Evolutionary conservation across 164 flowering plant genomes (phyloP).

Genomic region (Magnolia sinica): DNA sequence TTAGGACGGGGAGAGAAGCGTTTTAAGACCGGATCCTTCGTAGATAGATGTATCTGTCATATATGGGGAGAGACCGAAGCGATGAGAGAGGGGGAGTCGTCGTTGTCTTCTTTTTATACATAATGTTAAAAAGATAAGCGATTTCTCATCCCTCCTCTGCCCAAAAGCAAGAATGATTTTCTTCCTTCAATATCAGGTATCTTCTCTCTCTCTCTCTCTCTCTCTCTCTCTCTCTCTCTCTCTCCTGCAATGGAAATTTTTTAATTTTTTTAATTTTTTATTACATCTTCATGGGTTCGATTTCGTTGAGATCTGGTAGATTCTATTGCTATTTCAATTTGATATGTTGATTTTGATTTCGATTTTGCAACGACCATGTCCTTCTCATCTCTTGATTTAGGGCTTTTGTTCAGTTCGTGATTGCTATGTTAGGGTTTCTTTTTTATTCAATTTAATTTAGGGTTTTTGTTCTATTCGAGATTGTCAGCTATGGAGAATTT

Average conservation of each 20-base stretch:
- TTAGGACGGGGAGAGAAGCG: neutral
- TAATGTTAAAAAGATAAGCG: neutral
- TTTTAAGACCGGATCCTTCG: neutral
- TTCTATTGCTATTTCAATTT: neutral
- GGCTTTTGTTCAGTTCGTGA: neutral
- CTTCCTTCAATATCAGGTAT: neutral
- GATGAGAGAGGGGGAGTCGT: neutral
- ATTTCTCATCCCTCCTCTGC: neutral
- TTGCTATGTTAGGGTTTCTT: neutral
- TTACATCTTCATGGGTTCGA: neutral
- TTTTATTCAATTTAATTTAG: neutral
- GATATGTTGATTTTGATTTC: neutral
- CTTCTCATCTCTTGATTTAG: neutral
- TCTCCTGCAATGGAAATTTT: neutral
- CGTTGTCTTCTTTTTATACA: neutral
- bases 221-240: neutral
- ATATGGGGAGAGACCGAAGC: neutral
- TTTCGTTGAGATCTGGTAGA: neutral
- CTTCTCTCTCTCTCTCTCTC: neutral
- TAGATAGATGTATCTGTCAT: neutral
- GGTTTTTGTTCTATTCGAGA: neutral
- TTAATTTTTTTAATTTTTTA: no score
- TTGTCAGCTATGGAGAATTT: neutral
- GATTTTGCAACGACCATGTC: neutral
- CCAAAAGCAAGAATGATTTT: neutral